These are phyloP conservation scores for Crataegus laevigata DNA, from an alignment of 306 rosid genomes.

Conservation along the genomic window DNA sequence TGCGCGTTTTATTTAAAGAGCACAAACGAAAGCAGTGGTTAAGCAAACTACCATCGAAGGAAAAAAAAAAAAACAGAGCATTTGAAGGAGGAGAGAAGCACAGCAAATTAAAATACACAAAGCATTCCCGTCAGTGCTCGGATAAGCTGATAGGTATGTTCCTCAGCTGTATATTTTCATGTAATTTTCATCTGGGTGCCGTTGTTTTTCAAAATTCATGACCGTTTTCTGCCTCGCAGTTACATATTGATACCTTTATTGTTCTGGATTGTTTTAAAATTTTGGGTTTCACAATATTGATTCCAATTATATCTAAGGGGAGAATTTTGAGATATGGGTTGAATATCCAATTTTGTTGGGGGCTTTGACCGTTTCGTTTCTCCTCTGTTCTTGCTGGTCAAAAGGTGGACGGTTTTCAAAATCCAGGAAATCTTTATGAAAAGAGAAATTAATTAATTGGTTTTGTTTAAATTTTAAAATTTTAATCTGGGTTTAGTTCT, in stretches of 20 bases:
- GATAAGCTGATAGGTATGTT: slow-evolving; percentile 22
- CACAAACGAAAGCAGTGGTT: neutral
- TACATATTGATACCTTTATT: neutral
- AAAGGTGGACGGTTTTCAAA: neutral
- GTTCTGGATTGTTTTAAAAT: neutral
- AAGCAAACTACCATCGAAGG: neutral
- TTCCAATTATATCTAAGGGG: neutral
- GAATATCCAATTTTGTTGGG: neutral
- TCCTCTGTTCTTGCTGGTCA: neutral
- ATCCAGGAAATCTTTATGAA: neutral
- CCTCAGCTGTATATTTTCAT: neutral
- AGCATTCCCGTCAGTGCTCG: neutral
- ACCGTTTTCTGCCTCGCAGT: neutral
- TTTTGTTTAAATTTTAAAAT: neutral
- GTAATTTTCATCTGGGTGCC: neutral
- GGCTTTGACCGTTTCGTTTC: neutral
- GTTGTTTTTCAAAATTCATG: neutral
- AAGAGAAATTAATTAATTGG: neutral
- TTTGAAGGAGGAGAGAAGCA: neutral
- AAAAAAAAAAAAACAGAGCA: neutral
- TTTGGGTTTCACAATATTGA: neutral
- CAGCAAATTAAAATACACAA: neutral
- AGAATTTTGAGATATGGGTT: neutral
- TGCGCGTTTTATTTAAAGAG: neutral
- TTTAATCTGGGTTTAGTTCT: neutral